Evolutionary conservation across 805 yeast species (phyloP), one percentile per base, ranked within the genome.

Genomic region (Nematodospora valgi): DNA sequence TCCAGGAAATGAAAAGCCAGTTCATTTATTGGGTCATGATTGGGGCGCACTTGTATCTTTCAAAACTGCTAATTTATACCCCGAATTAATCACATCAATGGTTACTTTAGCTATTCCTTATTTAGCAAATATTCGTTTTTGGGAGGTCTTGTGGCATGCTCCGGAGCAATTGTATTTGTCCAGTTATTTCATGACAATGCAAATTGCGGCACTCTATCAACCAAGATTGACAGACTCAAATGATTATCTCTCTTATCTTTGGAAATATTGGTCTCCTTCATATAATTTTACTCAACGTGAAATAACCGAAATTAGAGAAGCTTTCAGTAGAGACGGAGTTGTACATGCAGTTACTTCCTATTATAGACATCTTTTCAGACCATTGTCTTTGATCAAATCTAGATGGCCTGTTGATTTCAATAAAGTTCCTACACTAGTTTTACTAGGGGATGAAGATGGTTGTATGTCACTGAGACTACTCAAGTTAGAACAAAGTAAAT

Each of bases 11-110:
- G 27, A 35, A 9, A 40, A 48, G 12, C 62, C 65, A 3, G 59
- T 64, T 8, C 68, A 64, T 41, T 37, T 66, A 23, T 54, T 66
- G 11, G 70, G 70, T 16, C 72, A 66, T 43, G 72, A 66, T 44
- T 66, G 72, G 72, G 72, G 72, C 14, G 70, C 72, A 7, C 44
- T 62, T 13, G 54, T 57, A 19, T 43, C 64, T 5, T 63, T 52
- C 45, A 61, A 61, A 39, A 47, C 64, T 3, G 62, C 68, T 3
- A 43, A 51, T 14, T 32, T 52, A 30, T 64, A 54, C 32, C 71
- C 71, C 1, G 61, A 61, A 4, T 31, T 51, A 27, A 41, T 66
- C 13, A 45, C 61, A 2, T 56, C 65, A 10, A 46, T 55, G 35
- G 61, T 52, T 9, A 52, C 64, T n/a, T 38, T 65, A 48, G 68